Evolutionary conservation across 345 rosid species (phyloP), one percentile per base, ranked within the genome.

Genomic region (Eutrema japonicum): DNA sequence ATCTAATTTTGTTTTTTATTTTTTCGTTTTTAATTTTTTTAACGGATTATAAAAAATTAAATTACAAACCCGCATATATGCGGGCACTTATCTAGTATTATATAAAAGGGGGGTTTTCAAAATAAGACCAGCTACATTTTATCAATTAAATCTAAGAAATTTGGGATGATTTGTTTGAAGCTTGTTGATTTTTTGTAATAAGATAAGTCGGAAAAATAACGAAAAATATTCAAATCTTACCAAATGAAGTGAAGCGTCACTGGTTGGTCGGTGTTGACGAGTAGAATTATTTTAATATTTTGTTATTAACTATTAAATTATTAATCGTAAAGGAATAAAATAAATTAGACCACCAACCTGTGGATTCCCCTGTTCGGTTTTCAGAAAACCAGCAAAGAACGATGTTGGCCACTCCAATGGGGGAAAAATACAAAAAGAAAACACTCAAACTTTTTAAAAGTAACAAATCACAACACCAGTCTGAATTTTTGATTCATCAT

Each of bases 201-300:
- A 38, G 9, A 9, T 41, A 5, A 14, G 10, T 26, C 35, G 14
- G 13, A 8, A 66, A 22, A 18, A 18, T 18, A 18, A 18, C 22
- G 22, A 18, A 18, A 18, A 11, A 4, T 66, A 16, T 14, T 3
- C 7, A 49, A 65, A 7, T 49, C 13, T 36, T 10, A 49, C 43
- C 5, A 14, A 10, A 64, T 33, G 32, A 36, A 49, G 51, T 67
- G 33, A 54, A 42, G 52, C 53, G 43, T 40, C 64, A 43, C 27
- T 54, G 22, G 63, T 47, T 68, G 53, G 62, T 68, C 72, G 41
- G 72, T 52, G 16, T 27, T 67, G 63, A 67, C 63, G 54, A 33
- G 53, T 68, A 42, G 63, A 14, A 42, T 67, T 40, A 40, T 40
- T 41, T 38, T 53, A 30, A 29, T 42, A 12, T 27, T 38, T 66